phyloP scores from a whole-genome alignment of 768 basidiomycete species.

The Suillus placidus region DNA sequence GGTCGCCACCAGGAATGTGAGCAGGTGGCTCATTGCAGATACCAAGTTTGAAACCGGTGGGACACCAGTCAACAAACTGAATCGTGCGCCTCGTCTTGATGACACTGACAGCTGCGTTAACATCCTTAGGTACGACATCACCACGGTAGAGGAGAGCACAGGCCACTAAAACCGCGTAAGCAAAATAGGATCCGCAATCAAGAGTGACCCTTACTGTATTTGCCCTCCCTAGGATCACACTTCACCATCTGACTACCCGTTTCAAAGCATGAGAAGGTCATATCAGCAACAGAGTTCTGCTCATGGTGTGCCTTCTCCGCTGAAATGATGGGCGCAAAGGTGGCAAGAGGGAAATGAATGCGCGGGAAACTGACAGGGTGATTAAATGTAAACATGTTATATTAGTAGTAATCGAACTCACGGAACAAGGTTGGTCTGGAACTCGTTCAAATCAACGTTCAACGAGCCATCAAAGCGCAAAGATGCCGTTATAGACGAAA shows the following conservation, averaged over 20 bases:
- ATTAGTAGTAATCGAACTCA: slow-evolving; percentile 44
- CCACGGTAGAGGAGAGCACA: slow-evolving; percentile 75
- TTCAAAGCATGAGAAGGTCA: slow-evolving; percentile 93
- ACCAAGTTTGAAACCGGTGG: slow-evolving; percentile 78
- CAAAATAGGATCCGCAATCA: neutral
- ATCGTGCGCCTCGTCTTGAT: slow-evolving; percentile 83
- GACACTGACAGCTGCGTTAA: slow-evolving; percentile 70
- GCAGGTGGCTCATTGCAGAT: slow-evolving; percentile 81
- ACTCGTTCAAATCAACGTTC: slow-evolving; percentile 87
- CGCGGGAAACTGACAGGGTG: slow-evolving; percentile 76
- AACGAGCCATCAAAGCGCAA: slow-evolving; percentile 66
- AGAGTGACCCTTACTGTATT: slow-evolving; percentile 56
- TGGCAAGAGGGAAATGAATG: slow-evolving; percentile 98
- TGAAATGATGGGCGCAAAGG: slow-evolving; percentile 93
- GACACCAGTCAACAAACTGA: slow-evolving; percentile 80
- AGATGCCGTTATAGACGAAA: slow-evolving; percentile 96
- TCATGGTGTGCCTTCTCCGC: slow-evolving; percentile 95
- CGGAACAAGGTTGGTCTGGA: slow-evolving; percentile 99
- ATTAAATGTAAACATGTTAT: slow-evolving; percentile 8
- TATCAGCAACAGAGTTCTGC: slow-evolving; percentile 96
- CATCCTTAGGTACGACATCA: slow-evolving; percentile 79
- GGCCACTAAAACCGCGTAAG: slow-evolving; percentile 46
- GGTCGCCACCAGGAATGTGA: slow-evolving; percentile 73
- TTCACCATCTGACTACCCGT: slow-evolving; percentile 79
- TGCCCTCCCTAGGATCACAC: slow-evolving; percentile 79